A percentile compares a stretch with the other conserved stretches of the same genome.
These are phyloP conservation scores for Suhomyces terraborum DNA, from an alignment of 1,139 yeast species.

Conservation along the genomic window DNA sequence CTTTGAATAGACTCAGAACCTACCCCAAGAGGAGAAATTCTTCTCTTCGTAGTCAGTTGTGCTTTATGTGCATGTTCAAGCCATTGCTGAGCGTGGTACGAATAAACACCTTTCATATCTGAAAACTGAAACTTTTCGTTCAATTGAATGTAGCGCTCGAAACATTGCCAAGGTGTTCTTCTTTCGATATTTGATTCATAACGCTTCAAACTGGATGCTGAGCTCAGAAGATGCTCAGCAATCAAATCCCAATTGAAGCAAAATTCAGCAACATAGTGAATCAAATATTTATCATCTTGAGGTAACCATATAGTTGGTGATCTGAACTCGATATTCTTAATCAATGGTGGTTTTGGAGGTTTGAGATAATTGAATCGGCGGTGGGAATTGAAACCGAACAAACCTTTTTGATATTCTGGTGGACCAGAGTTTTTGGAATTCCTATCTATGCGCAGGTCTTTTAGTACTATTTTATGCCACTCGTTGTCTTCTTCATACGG, in stretches of 20 bases:
- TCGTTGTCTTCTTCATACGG: conserved; percentile 64
- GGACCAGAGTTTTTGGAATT: conserved; percentile 22
- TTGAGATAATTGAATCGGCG: conserved; percentile 63
- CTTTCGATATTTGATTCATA: conserved; percentile 88
- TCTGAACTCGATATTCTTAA: conserved; percentile 74
- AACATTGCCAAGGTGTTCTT: conserved; percentile 98
- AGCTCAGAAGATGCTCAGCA: conserved; percentile 69
- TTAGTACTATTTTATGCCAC: conserved; percentile 62
- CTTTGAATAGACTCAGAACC: conserved; percentile 89
- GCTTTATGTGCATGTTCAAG: conserved; percentile 86
- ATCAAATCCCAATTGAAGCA: conserved; percentile 93
- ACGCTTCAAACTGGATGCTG: conserved; percentile 57
- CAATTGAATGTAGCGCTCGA: conserved; percentile 91
- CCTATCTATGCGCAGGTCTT: conserved; percentile 36
- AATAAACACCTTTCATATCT: conserved; percentile 86
- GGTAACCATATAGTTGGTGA: conserved; percentile 97
- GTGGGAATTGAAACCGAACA: conserved; percentile 60
- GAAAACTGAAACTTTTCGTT: conserved; percentile 83
- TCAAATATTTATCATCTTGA: conserved; percentile 80
- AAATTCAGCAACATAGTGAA: conserved; percentile 81
- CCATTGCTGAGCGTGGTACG: conserved; percentile 88
- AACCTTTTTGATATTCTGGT: conserved; percentile 55
- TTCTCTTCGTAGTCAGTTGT: conserved; percentile 81
- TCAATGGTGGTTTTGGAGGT: conserved; percentile 88
- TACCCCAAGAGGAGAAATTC: conserved; percentile 90